These are phyloP conservation scores for Candida xiaguanensis DNA, from an alignment of 805 yeast species.

Conservation along the genomic window DNA sequence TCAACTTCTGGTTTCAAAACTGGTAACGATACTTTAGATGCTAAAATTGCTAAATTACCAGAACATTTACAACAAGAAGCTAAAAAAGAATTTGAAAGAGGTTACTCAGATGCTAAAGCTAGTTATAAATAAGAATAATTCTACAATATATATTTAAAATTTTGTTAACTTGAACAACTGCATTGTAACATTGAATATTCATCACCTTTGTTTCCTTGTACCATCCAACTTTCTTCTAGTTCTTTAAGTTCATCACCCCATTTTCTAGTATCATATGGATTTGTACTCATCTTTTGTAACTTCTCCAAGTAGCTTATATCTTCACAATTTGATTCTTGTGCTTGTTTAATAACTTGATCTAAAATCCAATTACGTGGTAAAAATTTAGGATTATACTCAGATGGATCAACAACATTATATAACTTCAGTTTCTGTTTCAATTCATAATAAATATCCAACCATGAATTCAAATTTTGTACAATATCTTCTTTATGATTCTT, in stretches of 20 bases:
- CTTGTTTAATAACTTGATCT: constrained; percentile 68
- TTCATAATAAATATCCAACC: constrained; percentile 50
- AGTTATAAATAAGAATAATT: constrained; percentile 16
- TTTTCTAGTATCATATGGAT: constrained; percentile 66
- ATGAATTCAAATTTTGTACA: constrained; percentile 36
- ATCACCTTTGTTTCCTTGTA: constrained; percentile 47
- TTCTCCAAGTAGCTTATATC: constrained; percentile 54
- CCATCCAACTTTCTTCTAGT: constrained; percentile 50
- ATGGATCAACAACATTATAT: constrained; percentile 16
- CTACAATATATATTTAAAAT: not conserved
- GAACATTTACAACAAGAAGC: constrained; percentile 35
- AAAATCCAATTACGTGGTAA: constrained; percentile 83
- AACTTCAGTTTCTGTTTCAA: constrained; percentile 40
- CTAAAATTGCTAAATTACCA: constrained; percentile 31
- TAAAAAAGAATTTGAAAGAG: constrained; percentile 36
- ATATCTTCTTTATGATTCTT: constrained; percentile 35
- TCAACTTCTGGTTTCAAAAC: constrained; percentile 26
- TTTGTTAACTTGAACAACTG: constrained; percentile 56
- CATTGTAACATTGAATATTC: constrained; percentile 64
- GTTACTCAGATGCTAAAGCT: constrained; percentile 34
- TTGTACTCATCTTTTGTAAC: constrained; percentile 63
- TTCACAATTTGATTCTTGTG: constrained; percentile 47
- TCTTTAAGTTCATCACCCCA: constrained; percentile 70
- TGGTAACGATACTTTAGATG: constrained; percentile 33
- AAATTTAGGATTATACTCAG: constrained; percentile 66